Conservation (phyloP, 768 basidiomycete genomes). For the Cantharellus anzutake region DNA sequence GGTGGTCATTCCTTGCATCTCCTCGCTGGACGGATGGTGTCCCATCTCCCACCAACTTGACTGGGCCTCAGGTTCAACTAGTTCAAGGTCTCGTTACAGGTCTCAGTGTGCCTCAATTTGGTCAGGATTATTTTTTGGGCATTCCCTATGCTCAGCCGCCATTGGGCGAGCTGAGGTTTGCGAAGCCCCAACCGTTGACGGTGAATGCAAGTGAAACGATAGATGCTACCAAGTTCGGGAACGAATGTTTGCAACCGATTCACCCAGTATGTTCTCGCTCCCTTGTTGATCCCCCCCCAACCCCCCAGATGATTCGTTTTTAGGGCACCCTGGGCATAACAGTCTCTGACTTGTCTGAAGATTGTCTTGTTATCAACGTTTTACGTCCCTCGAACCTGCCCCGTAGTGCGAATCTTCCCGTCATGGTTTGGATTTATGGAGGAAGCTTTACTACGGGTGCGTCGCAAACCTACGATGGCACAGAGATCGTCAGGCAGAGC, state of each 20-base stretch:
- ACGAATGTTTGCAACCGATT: not conserved
- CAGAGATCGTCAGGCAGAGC: not conserved
- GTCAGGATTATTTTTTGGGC: not conserved
- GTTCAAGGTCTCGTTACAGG: not conserved
- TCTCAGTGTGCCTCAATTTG: not conserved
- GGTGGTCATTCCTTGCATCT: too few species aligned
- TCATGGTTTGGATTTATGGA: conserved; percentile 28
- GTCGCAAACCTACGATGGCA: conserved; percentile 17
- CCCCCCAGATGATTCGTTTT: not conserved
- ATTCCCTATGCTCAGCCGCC: conserved; percentile 1
- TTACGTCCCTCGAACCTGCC: conserved; percentile 21
- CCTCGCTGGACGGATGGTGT: too few species aligned
- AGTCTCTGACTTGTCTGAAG: conserved; percentile 19
- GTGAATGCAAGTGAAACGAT: not conserved
- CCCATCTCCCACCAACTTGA: too few species aligned
- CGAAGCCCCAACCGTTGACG: not conserved
- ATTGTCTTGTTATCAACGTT: conserved; percentile 32
- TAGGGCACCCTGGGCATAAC: not conserved
- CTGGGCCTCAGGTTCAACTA: not conserved
- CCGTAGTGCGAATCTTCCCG: conserved; percentile 18
- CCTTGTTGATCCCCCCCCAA: not conserved
- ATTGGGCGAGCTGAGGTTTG: not conserved
- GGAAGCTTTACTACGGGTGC: conserved; percentile 16
- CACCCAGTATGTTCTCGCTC: not conserved
- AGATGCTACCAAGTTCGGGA: not conserved